Evolutionary conservation across 768 basidiomycete genomes (phyloP), one percentile per base, ranked within the genome.

Genomic region (Psilocybe cubensis): DNA sequence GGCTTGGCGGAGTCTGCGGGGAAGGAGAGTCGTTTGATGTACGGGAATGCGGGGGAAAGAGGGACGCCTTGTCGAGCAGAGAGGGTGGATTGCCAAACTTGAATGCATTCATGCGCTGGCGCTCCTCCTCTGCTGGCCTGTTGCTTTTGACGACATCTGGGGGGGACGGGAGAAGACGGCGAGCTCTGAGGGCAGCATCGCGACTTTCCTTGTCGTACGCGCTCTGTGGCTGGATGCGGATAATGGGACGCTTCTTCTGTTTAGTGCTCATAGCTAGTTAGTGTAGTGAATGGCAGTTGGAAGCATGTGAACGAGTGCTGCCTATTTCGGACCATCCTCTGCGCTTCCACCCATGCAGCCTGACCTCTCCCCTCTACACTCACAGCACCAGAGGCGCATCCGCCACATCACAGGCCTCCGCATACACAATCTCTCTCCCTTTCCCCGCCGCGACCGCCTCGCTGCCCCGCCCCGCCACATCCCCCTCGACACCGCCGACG

Each of bases 381-480:
- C 47, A 60, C 52, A 41, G 40, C 33, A 67, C 35, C 70, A 91
- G 84, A 84, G 84, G 66, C 87, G 89, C 41, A 77, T 91, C 60
- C 84, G 91, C 62, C 89, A 93, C 74, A 79, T 93, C 56, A 79
- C 83, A 55, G 79, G 83, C 41, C 76, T 94, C 47, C 88, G 92
- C 74, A 78, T 94, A 62, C 83, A 86, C 60, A 94, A 94, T 68
- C 75, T 94, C 33, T 89, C 92, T n/a, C 90, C 89, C 1, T 93
- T 91, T 69, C 91, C 91, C 29, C 83, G 84, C 51, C 85, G 92
- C 31, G 91, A 94, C 91, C 18, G 88, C 89, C 21, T 89, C 91
- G 18, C 78, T 93, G 51, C 76, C 80, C 17, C 85, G 88, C 65
- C 88, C 90, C 78, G 83, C 9, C 82, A 84, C 65, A 80, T 79